phyloP scores from a whole-genome alignment of 192 early-diverging fungal genomes.

The Backusella tarrabulga region DNA sequence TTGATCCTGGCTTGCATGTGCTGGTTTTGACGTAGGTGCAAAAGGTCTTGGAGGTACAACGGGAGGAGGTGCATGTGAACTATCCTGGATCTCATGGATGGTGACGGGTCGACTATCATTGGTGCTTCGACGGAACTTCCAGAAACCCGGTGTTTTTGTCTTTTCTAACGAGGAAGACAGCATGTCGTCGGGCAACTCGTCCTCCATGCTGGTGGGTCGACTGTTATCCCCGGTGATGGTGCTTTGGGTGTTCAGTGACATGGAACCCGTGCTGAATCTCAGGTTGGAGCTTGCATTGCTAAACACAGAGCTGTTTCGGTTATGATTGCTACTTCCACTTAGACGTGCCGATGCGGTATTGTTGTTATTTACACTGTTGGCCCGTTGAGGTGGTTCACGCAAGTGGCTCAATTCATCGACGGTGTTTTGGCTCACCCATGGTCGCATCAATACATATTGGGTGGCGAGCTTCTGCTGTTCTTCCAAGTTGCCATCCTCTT shows the following conservation, averaged over 20 bases:
- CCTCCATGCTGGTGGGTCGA: conserved; percentile 42
- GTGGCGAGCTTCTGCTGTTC: conserved; percentile 59
- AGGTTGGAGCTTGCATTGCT: conserved; percentile 33
- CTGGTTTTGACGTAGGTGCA: neutral
- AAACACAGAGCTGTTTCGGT: conserved; percentile 29
- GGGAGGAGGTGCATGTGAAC: neutral
- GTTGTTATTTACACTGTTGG: conserved; percentile 10
- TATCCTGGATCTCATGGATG: neutral
- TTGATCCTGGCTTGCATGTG: conserved; percentile 5
- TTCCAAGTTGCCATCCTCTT: conserved; percentile 58
- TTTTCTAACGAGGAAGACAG: too few species aligned
- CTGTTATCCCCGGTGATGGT: conserved; percentile 29
- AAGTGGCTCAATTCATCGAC: conserved; percentile 68
- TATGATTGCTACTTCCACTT: conserved; percentile 22
- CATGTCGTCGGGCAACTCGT: neutral
- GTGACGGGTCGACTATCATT: neutral
- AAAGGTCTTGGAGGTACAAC: conserved; percentile 19
- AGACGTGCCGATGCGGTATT: neutral
- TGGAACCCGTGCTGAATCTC: conserved; percentile 22
- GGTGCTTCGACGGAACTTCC: neutral
- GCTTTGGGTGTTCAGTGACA: conserved; percentile 25
- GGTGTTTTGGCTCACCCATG: conserved; percentile 72
- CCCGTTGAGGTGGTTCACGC: conserved; percentile 57
- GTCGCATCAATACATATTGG: conserved; percentile 70
- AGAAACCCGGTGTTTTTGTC: neutral